Evolutionary conservation across 306 rosid species (phyloP).

Genomic region (Biancaea sappan): DNA sequence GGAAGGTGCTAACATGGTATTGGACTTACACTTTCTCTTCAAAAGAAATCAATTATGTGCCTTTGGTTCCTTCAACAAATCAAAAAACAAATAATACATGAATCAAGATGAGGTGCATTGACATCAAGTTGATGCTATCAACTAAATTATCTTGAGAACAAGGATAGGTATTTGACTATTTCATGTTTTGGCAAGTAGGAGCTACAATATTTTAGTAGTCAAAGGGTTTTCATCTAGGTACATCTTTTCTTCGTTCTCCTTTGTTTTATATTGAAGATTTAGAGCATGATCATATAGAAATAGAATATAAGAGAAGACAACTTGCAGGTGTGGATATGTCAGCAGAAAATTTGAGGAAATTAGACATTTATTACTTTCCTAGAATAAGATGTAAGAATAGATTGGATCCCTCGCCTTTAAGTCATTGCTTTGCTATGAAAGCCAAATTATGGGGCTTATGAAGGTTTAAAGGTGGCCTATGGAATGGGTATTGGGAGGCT

Average conservation of each 20-base stretch:
- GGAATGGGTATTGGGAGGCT: no score
- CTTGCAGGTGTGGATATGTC: conserved; percentile 2
- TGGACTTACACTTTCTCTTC: conserved; percentile 53
- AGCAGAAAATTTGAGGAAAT: neutral
- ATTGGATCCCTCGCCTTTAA: no score
- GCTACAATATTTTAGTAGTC: neutral
- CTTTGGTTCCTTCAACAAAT: conserved; percentile 17
- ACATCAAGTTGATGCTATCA: conserved; percentile 20
- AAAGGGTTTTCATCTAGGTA: neutral
- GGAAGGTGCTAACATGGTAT: conserved; percentile 90
- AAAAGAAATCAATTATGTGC: conserved; percentile 24
- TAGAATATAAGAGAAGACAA: conserved; percentile 23
- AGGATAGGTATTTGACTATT: neutral
- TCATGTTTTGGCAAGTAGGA: conserved; percentile 12
- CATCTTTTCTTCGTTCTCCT: conserved; percentile 25
- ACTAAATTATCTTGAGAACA: conserved; percentile 24
- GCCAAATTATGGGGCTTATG: no score
- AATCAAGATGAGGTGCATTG: conserved; percentile 12
- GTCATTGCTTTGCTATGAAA: no score
- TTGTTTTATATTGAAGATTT: conserved; percentile 28
- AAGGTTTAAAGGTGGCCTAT: no score
- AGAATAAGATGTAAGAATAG: no score
- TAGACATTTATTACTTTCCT: conserved; percentile 2
- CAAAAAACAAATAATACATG: neutral
- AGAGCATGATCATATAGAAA: conserved; percentile 3